Base-by-base conservation (phyloP, 148 eudicot genomes). In the Spergularia bocconei region DNA sequence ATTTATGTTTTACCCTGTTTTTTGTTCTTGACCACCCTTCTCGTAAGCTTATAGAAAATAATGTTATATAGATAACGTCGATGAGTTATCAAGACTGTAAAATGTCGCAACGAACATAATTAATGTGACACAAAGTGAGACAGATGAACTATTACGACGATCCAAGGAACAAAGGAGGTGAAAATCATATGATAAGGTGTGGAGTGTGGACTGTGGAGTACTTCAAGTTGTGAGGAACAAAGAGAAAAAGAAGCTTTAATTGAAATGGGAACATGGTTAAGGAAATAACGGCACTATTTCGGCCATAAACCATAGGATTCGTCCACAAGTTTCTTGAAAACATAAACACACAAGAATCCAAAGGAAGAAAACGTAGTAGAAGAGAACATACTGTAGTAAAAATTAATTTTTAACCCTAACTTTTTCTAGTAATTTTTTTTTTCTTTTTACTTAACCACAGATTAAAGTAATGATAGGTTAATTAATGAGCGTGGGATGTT, bases 191-290 rank as follows among this genome's bases (percentile, higher is more conserved):
- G 36, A 29, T 29, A 29, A 29, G 36, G 36, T 23, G 25, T 23
- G 25, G 25, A 23, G n/a, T n/a, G n/a, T n/a, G n/a, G n/a, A n/a
- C 25, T 23, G 25, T 29, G 36, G 66, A 66, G 39, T 33, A 63
- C 17, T 14, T 15, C 44, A 38, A 59, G 39, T 15, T 13, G 25
- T 21, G 48, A 70, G 71, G 58, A 55, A 21, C 67, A 38, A 79
- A 71, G 56, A 66, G 36, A 77, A 80, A 76, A 80, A 25, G 1
- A 59, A n/a, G 65, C 57, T 76, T 76, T 81, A 81, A 81, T 65
- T 72, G 74, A 59, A 81, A 76, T 76, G 83, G 83, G 83, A 81
- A 81, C 83, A 81, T 1, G 50, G 74, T 77, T 61, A 81, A 81
- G 59, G 73, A 81, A 81, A 81, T 71, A 76, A 76, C 83, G 83